Evolutionary conservation across 2,329 filamentous ascomycete species (phyloP).

Genomic region (Xylaria sp.): DNA sequence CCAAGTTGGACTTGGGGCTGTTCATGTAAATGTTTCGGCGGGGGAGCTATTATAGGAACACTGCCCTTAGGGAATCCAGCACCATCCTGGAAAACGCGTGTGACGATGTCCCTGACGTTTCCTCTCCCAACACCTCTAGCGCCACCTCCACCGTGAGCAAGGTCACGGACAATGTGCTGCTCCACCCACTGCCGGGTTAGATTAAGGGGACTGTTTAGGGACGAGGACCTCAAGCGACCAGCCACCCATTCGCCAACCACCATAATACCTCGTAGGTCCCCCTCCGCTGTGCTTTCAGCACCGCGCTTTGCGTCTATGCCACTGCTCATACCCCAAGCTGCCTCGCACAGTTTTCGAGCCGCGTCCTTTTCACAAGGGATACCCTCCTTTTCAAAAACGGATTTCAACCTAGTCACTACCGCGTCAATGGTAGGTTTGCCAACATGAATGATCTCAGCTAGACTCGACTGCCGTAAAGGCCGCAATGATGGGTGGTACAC

Average conservation of each 20-base stretch:
- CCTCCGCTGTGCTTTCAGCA: slow-evolving; percentile 73
- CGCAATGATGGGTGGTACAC: slow-evolving; percentile 91
- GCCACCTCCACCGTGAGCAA: slow-evolving; percentile 76
- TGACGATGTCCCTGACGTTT: slow-evolving; percentile 77
- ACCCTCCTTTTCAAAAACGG: slow-evolving; percentile 87
- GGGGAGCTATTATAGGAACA: slow-evolving; percentile 52
- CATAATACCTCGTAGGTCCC: slow-evolving; percentile 84
- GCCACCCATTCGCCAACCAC: slow-evolving; percentile 90
- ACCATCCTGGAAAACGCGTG: slow-evolving; percentile 81
- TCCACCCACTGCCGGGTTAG: slow-evolving; percentile 83
- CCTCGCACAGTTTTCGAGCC: slow-evolving; percentile 83
- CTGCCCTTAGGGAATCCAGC: slow-evolving; percentile 76
- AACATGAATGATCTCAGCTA: slow-evolving; percentile 92
- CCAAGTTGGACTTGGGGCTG: slow-evolving; percentile 70
- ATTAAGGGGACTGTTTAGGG: slow-evolving; percentile 54
- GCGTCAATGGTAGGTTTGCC: slow-evolving; percentile 89
- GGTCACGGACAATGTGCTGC: slow-evolving; percentile 72
- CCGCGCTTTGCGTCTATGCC: slow-evolving; percentile 76
- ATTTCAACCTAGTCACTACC: slow-evolving; percentile 82
- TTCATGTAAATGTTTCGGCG: slow-evolving; percentile 61
- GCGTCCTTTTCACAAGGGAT: slow-evolving; percentile 90
- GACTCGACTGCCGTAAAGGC: slow-evolving; percentile 81
- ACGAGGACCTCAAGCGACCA: slow-evolving; percentile 68
- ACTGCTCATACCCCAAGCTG: slow-evolving; percentile 80
- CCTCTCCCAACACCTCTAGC: slow-evolving; percentile 77